These are phyloP conservation scores for Pugionium dolabratum DNA, from an alignment of 345 rosid species.

Conservation along the genomic window DNA sequence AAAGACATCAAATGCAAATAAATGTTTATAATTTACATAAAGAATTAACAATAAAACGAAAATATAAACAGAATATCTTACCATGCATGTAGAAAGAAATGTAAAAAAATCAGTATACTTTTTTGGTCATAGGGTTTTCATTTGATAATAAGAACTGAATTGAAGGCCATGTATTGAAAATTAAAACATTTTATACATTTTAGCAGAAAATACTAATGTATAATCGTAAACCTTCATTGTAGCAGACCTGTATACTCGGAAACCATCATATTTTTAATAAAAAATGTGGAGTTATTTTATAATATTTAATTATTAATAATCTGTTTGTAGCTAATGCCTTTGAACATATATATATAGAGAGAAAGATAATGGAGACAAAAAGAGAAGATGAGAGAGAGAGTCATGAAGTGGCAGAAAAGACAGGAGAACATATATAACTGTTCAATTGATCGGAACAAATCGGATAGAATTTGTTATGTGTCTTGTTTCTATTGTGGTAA, in stretches of 20 bases:
- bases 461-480: constrained; percentile 45
- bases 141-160: no score
- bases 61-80: no score
- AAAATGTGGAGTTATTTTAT: constrained; percentile 10
- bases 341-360: background rate
- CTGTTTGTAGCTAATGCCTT: constrained; percentile 11
- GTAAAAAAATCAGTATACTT: no score
- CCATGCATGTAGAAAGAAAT: no score
- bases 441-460: constrained; percentile 40
- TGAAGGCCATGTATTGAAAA: no score
- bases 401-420: constrained; percentile 36
- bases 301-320: constrained; percentile 14
- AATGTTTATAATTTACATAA: no score
- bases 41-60: no score
- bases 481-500: constrained; percentile 39
- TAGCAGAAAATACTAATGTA: no score
- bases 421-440: constrained; percentile 40
- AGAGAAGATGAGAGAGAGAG: constrained; percentile 33
- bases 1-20: no score
- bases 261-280: background rate
- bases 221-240: constrained; percentile 12
- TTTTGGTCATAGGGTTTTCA: no score
- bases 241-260: no score
- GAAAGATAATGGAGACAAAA: constrained; percentile 34
- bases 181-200: no score